These are phyloP conservation scores for Ilex asprella DNA, from an alignment of 257 asterid species.

Conservation along the genomic window DNA sequence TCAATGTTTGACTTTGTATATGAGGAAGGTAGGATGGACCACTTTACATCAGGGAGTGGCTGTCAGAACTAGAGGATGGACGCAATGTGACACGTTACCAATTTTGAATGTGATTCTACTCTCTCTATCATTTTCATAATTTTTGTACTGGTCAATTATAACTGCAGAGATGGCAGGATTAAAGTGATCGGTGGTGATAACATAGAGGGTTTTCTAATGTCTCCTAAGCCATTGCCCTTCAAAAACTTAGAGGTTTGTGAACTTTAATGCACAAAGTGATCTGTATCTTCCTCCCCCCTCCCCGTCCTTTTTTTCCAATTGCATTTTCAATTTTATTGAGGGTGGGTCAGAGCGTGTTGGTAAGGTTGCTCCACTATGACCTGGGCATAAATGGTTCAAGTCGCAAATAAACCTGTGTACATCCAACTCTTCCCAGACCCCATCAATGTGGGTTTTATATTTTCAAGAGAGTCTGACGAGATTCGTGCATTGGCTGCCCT, in stretches of 20 bases:
- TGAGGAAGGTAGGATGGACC: constrained; percentile 4
- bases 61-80: constrained; percentile 8
- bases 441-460: not conserved
- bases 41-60: constrained; percentile 8
- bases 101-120: constrained; percentile 10
- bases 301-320: not conserved
- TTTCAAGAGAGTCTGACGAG: too few species aligned
- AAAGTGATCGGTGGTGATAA: constrained; percentile 85
- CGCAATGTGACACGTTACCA: not conserved
- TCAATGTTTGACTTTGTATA: constrained; percentile 1
- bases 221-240: constrained; percentile 75
- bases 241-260: constrained; percentile 80
- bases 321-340: not conserved
- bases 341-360: not conserved
- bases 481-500: too few species aligned
- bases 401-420: not conserved
- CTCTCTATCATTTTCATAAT: not conserved
- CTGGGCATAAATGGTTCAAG: not conserved
- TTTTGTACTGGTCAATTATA: constrained; percentile 12
- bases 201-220: constrained; percentile 74
- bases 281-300: not conserved
- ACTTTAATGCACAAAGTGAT: not conserved
- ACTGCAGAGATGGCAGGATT: constrained; percentile 88
- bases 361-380: not conserved
- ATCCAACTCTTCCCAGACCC: not conserved